phyloP scores from a whole-genome alignment of 192 early-diverging fungal species.

The Linnemannia zychae region DNA sequence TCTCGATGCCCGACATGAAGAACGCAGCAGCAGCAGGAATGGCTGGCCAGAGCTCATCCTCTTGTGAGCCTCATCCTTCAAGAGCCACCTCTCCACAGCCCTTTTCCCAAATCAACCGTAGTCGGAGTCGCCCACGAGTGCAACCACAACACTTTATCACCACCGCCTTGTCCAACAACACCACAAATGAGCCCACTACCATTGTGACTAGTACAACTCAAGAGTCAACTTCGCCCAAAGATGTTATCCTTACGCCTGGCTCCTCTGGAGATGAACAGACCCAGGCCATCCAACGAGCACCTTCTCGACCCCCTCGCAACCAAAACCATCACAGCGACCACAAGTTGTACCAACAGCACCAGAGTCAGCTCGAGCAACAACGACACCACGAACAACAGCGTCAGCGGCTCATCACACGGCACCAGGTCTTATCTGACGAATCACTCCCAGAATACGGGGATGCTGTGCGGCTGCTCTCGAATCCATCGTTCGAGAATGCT shows the following conservation, averaged over 20 bases:
- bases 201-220: not conserved
- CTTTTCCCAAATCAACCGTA: constrained; percentile 6
- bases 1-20: constrained; percentile 21
- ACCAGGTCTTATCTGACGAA: constrained; percentile 27
- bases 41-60: not conserved
- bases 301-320: constrained; percentile 5
- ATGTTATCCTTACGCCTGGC: not conserved
- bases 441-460: constrained; percentile 28
- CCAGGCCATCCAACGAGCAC: constrained; percentile 9
- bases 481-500: not conserved
- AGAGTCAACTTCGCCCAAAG: not conserved
- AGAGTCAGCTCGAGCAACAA: not conserved
- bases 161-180: not conserved
- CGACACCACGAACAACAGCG: not conserved
- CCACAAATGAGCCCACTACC: not conserved
- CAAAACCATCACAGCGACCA: not conserved
- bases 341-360: not conserved
- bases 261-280: not conserved
- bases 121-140: constrained; percentile 23
- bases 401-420: not conserved
- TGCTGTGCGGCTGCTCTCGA: not conserved
- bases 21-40: not conserved
- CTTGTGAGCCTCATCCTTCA: not conserved
- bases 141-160: constrained; percentile 26
- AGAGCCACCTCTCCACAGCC: constrained; percentile 17